Percentiles rank a stretch among this genome's conserved stretches.
Evolutionary conservation across 78 protist species (phyloP).

Genomic region (Dictyostelium firmibasis): DNA sequence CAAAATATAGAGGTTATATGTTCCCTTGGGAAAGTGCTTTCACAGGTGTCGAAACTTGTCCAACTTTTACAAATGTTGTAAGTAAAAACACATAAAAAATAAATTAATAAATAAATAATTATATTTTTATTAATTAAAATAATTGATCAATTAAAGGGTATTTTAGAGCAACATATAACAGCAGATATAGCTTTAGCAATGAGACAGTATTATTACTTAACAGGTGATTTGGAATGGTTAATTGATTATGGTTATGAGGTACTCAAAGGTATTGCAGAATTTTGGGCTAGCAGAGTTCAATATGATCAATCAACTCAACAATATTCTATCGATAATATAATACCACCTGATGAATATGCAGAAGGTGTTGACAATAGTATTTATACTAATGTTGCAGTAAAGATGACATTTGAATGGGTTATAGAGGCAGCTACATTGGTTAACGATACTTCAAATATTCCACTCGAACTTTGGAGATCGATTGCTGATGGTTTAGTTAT

Average conservation of each 20-base stretch:
- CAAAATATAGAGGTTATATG: constrained; percentile 27
- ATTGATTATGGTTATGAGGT: constrained; percentile 3
- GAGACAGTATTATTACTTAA: constrained; percentile 47
- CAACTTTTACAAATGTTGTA: constrained; percentile 41
- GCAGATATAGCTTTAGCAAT: constrained; percentile 72
- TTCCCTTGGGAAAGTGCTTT: constrained; percentile 81
- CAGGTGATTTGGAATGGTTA: constrained; percentile 49
- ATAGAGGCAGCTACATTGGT: constrained; percentile 55
- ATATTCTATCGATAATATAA: constrained; percentile 3
- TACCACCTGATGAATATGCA: constrained; percentile 82
- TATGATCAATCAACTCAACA: too few species aligned
- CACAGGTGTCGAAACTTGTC: constrained; percentile 59
- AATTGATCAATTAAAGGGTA: neutral
- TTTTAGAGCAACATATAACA: constrained; percentile 75
- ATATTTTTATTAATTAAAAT: neutral
- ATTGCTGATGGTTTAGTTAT: constrained; percentile 16
- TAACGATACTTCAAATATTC: neutral
- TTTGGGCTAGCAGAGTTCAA: constrained; percentile 66
- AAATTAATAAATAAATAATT: too few species aligned
- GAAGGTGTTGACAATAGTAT: constrained; percentile 60
- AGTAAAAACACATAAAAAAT: neutral
- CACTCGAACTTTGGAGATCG: constrained; percentile 18
- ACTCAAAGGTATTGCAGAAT: constrained; percentile 57
- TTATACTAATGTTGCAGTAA: constrained; percentile 71
- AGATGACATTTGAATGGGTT: constrained; percentile 60